phyloP scores from a whole-genome alignment of 2,329 filamentous ascomycete species.

The Cadophora malorum region DNA sequence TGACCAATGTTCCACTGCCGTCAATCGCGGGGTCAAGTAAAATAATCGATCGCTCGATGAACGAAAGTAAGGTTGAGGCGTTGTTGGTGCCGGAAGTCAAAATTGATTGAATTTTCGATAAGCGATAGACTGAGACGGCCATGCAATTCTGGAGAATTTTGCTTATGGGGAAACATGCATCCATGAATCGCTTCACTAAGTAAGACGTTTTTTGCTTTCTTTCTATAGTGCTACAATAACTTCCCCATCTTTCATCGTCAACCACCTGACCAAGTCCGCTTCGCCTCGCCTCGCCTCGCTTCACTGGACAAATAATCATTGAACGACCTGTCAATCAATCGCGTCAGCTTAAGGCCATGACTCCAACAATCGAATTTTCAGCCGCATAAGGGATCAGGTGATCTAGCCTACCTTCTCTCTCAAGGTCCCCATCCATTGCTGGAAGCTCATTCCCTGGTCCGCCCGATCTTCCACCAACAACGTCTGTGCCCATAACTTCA shows the following conservation, averaged over 20 bases:
- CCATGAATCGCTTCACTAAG: slow-evolving; percentile 15
- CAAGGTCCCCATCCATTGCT: slow-evolving; percentile 90
- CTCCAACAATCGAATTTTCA: slow-evolving; percentile 21
- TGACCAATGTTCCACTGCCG: no score
- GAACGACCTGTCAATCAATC: slow-evolving; percentile 40
- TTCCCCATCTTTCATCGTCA: slow-evolving; percentile 8
- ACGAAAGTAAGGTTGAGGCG: background rate
- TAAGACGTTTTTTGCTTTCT: slow-evolving; percentile 27
- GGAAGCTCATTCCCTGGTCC: slow-evolving; percentile 90
- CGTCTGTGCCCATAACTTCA: slow-evolving; percentile 97
- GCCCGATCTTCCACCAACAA: slow-evolving; percentile 93
- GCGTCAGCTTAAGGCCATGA: slow-evolving; percentile 40
- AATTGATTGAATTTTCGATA: background rate
- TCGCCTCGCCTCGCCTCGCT: slow-evolving; percentile 8
- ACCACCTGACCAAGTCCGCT: background rate
- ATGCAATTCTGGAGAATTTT: background rate
- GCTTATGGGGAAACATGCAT: background rate
- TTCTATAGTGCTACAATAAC: slow-evolving; percentile 21
- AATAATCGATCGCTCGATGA: background rate
- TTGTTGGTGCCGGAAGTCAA: background rate
- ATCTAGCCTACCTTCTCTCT: slow-evolving; percentile 83
- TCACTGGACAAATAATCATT: slow-evolving; percentile 32
- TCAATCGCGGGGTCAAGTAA: background rate
- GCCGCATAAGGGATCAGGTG: background rate
- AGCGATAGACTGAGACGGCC: background rate